Conservation (phyloP, 257 asterid genomes). For the Fraxinus quadrangulata region DNA sequence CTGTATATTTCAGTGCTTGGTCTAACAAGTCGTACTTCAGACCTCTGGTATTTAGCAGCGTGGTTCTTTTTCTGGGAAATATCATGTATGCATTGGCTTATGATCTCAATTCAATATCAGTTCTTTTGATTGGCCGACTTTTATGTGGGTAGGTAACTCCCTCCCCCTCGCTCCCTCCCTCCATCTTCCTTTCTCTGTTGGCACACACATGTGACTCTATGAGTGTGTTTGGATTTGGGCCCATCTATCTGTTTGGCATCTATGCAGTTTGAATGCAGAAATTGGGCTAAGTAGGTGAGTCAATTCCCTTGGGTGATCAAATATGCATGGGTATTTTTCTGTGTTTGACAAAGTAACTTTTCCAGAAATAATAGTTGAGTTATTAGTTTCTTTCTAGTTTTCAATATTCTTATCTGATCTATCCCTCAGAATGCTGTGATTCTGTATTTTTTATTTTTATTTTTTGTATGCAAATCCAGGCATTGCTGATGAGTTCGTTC, state of each 20-base stretch:
- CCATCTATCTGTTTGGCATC: background rate
- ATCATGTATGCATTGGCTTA: constrained; percentile 56
- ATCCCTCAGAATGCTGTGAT: background rate
- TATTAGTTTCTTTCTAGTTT: background rate
- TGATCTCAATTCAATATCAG: constrained; percentile 46
- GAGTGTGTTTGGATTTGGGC: background rate
- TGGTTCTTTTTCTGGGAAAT: constrained; percentile 47
- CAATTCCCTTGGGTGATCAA: background rate
- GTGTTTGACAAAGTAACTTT: background rate
- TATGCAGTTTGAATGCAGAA: background rate
- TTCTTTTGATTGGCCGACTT: constrained; percentile 51
- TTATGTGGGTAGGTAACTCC: constrained; percentile 45
- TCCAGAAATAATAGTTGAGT: background rate
- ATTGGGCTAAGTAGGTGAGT: background rate
- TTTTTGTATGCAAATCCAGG: background rate
- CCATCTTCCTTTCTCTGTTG: background rate
- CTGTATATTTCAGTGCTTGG: constrained; percentile 66
- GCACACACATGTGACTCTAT: background rate
- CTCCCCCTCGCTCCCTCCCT: background rate
- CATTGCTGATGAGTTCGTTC: background rate
- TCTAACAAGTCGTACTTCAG: constrained; percentile 53
- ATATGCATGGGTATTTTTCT: background rate
- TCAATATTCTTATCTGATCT: background rate
- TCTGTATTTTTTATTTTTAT: background rate
- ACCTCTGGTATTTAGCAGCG: constrained; percentile 55